Percentiles rank a stretch among this genome's conserved stretches.
phyloP scores from a whole-genome alignment of 1,284 basidiomycete species.

The Marasmius oreades region DNA sequence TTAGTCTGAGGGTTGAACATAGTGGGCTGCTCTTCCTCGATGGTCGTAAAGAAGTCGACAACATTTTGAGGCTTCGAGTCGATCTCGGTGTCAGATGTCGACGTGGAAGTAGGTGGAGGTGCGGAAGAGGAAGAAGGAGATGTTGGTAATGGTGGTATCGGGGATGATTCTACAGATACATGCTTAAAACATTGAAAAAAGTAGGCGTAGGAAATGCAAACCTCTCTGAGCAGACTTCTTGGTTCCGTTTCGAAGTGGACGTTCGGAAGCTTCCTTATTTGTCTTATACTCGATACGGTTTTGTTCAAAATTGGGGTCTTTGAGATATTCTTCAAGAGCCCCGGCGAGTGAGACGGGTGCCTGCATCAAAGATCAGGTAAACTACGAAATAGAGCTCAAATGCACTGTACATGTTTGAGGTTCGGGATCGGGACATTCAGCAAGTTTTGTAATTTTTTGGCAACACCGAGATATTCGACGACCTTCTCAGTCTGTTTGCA shows the following conservation, averaged over 20 bases:
- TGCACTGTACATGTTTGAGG: slow-evolving; percentile 75
- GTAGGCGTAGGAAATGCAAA: neutral
- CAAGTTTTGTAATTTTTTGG: slow-evolving; percentile 88
- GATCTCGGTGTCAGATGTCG: slow-evolving; percentile 17
- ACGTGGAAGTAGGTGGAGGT: slow-evolving; percentile 17
- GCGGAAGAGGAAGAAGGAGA: slow-evolving; percentile 24
- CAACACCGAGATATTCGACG: slow-evolving; percentile 91
- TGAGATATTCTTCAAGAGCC: slow-evolving; percentile 93
- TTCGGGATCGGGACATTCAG: slow-evolving; percentile 94
- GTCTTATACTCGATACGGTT: slow-evolving; percentile 91
- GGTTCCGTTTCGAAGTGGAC: slow-evolving; percentile 26
- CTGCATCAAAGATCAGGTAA: slow-evolving; percentile 32
- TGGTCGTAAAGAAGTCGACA: slow-evolving; percentile 89
- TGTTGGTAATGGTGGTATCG: slow-evolving; percentile 20
- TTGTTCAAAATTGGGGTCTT: slow-evolving; percentile 94
- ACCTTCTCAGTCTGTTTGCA: slow-evolving; percentile 93
- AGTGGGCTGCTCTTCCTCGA: slow-evolving; percentile 80
- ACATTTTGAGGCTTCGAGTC: slow-evolving; percentile 37
- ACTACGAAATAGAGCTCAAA: slow-evolving; percentile 13
- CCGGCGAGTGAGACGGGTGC: slow-evolving; percentile 92
- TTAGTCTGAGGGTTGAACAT: slow-evolving; percentile 66
- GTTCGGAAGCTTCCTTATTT: slow-evolving; percentile 76
- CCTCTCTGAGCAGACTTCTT: slow-evolving; percentile 12
- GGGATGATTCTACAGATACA: slow-evolving; percentile 9
- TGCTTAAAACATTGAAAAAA: slow-evolving; percentile 3